These are phyloP conservation scores for Gentiana macrophylla DNA, from an alignment of 257 asterid species.

Conservation along the genomic window DNA sequence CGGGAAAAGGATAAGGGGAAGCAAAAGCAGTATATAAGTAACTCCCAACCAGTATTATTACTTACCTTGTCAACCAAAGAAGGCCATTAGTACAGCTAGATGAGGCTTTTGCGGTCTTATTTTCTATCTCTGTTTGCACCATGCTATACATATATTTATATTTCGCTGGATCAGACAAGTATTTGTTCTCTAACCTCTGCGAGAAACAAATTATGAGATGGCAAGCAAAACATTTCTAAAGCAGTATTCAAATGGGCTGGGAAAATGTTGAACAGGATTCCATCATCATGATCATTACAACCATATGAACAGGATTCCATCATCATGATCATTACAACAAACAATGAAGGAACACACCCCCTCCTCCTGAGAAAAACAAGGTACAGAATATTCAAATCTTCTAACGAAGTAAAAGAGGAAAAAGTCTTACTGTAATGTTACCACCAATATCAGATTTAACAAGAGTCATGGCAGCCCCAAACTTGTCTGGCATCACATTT, in stretches of 20 bases:
- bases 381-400: not conserved
- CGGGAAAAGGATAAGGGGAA: not conserved
- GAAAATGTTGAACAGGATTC: not conserved
- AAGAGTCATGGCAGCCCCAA: slow-evolving; percentile 91
- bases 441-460: slow-evolving; percentile 95
- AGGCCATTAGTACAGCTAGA: slow-evolving; percentile 97
- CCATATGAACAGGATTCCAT: not conserved
- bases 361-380: not conserved
- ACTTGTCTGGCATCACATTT: slow-evolving; percentile 50
- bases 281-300: not conserved
- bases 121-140: slow-evolving; percentile 86
- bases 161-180: slow-evolving; percentile 55
- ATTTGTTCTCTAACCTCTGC: slow-evolving; percentile 87
- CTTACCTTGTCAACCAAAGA: slow-evolving; percentile 94
- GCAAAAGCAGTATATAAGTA: slow-evolving; percentile 1
- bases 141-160: slow-evolving; percentile 62
- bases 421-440: slow-evolving; percentile 58
- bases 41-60: not conserved
- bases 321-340: too few relatives aligned
- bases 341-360: too few relatives aligned
- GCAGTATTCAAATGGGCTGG: not conserved
- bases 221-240: not conserved
- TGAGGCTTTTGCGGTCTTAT: slow-evolving; percentile 85
- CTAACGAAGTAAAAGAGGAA: slow-evolving; percentile 1
- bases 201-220: slow-evolving; percentile 1